A percentile compares a stretch with the other conserved stretches of the same genome.
These are phyloP conservation scores for Penicillium canescens DNA, from an alignment of 495 filamentous ascomycete species.

Conservation along the genomic window DNA sequence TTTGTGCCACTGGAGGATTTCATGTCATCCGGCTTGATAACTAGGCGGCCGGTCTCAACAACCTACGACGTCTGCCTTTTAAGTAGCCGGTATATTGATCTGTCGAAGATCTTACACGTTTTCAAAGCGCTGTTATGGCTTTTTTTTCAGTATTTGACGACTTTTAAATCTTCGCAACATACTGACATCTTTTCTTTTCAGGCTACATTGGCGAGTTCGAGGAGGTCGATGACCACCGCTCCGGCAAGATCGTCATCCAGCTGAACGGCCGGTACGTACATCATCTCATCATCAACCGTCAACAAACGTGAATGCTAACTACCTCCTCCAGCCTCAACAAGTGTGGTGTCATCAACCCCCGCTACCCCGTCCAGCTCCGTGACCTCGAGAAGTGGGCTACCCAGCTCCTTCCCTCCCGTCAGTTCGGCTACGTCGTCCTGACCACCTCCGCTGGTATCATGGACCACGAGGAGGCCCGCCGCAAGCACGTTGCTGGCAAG, in stretches of 20 bases:
- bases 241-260: conserved; percentile 97
- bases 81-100: conserved; percentile 93
- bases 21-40: conserved; percentile 88
- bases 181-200: conserved; percentile 56
- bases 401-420: conserved; percentile 96
- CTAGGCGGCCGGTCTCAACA: conserved; percentile 87
- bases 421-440: conserved; percentile 98
- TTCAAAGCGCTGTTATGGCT: conserved; percentile 55
- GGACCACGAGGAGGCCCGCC: conserved; percentile 98
- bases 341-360: conserved; percentile 96
- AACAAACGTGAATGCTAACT: not conserved
- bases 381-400: conserved; percentile 99
- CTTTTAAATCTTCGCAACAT: conserved; percentile 94
- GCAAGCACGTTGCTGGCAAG: conserved; percentile 97
- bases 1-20: not conserved
- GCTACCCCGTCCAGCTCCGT: conserved; percentile 96
- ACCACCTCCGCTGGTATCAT: conserved; percentile 99
- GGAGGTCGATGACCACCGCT: conserved; percentile 98
- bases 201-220: conserved; percentile 99
- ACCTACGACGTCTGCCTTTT: conserved; percentile 93
- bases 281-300: not conserved
- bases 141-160: conserved; percentile 64
- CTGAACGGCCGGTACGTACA: conserved; percentile 69
- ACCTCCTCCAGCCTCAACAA: conserved; percentile 78
- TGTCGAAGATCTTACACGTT: conserved; percentile 92